Conservation (phyloP, 305 asterid species). For the Solanum aculeatissimum region DNA sequence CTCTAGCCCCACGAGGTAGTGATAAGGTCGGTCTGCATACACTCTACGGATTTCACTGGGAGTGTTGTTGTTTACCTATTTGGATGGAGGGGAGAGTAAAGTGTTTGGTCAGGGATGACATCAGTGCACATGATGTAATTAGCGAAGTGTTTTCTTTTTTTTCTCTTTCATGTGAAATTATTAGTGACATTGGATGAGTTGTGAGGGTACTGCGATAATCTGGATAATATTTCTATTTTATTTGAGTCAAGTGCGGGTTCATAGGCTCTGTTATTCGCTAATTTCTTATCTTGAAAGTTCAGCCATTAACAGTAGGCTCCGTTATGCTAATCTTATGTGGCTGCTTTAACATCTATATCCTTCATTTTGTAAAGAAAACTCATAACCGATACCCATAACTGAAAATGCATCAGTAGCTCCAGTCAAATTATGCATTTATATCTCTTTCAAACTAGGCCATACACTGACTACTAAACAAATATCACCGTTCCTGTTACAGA, state of each 20-base stretch:
- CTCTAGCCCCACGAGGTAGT: too few species aligned
- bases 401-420: neutral
- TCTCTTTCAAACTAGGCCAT: neutral
- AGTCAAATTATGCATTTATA: neutral
- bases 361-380: neutral
- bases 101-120: neutral
- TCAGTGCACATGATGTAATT: neutral
- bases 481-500: conserved; percentile 5
- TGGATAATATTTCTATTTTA: neutral
- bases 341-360: neutral
- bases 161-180: neutral
- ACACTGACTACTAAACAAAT: neutral
- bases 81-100: neutral
- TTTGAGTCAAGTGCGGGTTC: neutral
- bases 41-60: too few species aligned
- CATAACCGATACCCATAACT: neutral
- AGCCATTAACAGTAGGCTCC: neutral
- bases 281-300: neutral
- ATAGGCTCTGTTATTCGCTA: neutral
- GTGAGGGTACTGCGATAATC: neutral
- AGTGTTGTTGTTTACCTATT: neutral
- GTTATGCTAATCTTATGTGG: neutral
- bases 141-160: neutral
- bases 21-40: too few species aligned
- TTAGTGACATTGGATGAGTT: neutral